Evolutionary conservation across 768 basidiomycete species (phyloP).

Genomic region (Leucocoprinus birnbaumii): DNA sequence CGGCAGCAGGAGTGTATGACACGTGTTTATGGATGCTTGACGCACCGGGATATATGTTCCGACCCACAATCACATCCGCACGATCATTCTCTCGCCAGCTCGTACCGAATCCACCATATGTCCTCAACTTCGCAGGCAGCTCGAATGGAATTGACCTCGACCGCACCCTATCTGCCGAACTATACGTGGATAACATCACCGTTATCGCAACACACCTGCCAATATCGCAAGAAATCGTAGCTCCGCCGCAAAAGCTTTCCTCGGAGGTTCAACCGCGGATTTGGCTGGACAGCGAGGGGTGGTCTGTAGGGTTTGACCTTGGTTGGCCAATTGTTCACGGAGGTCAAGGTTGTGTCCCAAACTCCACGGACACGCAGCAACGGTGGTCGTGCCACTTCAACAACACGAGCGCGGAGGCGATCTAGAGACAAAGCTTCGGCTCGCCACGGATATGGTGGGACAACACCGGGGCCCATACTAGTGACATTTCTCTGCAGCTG

Average conservation of each 20-base stretch:
- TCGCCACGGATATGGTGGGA: slow-evolving; percentile 12
- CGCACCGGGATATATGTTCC: slow-evolving; percentile 12
- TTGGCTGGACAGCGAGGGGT: slow-evolving; percentile 13
- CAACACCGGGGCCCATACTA: background rate
- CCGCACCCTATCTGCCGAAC: slow-evolving; percentile 4
- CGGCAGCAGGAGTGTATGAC: slow-evolving; percentile 14
- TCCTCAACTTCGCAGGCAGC: slow-evolving; percentile 1
- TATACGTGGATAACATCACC: slow-evolving; percentile 10
- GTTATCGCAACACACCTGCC: background rate
- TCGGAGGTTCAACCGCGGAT: slow-evolving; percentile 5
- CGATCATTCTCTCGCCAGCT: slow-evolving; percentile 6
- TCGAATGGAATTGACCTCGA: slow-evolving; percentile 5
- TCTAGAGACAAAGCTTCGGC: slow-evolving; percentile 1
- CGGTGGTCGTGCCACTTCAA: slow-evolving; percentile 8
- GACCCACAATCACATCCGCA: background rate
- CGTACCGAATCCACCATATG: slow-evolving; percentile 6
- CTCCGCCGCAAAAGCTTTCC: background rate
- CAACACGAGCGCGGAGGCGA: slow-evolving; percentile 1
- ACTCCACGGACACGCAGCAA: slow-evolving; percentile 2
- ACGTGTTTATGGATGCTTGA: slow-evolving; percentile 14
- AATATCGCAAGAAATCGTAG: slow-evolving; percentile 4
- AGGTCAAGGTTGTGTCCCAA: background rate
- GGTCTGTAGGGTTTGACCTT: slow-evolving; percentile 10
- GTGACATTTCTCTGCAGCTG: background rate
- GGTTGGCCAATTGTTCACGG: background rate